Percentiles rank a stretch among this genome's conserved stretches.
These are phyloP conservation scores for Tylopilus cervinicoccineus DNA, from an alignment of 768 basidiomycete genomes.

Conservation along the genomic window DNA sequence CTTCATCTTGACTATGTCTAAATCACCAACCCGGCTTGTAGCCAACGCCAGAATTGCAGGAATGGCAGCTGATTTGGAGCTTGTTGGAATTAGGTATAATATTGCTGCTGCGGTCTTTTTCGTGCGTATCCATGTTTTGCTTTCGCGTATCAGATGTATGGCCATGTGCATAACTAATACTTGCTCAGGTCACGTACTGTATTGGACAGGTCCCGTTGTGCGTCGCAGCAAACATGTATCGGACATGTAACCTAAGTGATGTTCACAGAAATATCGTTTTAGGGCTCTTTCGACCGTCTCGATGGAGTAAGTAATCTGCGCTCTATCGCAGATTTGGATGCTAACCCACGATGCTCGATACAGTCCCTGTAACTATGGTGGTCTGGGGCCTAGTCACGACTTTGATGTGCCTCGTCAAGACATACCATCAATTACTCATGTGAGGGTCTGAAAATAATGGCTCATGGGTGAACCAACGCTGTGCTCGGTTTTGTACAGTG, in stretches of 20 bases:
- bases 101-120: constrained; percentile 1
- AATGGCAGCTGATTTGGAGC: neutral
- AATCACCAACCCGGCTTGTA: neutral
- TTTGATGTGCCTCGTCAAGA: neutral
- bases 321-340: neutral
- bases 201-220: neutral
- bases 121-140: neutral
- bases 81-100: constrained; percentile 1
- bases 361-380: neutral
- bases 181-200: neutral
- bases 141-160: neutral
- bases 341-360: neutral
- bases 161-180: neutral
- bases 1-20: neutral
- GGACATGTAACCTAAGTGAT: neutral
- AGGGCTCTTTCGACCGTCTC: neutral
- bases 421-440: neutral
- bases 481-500: neutral
- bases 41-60: constrained; percentile 1
- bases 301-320: neutral
- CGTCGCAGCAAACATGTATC: neutral
- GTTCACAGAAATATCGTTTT: neutral
- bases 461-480: neutral
- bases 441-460: neutral
- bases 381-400: neutral